Percentiles rank a stretch among this genome's conserved stretches.
phyloP scores from a whole-genome alignment of 495 filamentous ascomycete genomes.

The Hypoxylon crocopeplum region DNA sequence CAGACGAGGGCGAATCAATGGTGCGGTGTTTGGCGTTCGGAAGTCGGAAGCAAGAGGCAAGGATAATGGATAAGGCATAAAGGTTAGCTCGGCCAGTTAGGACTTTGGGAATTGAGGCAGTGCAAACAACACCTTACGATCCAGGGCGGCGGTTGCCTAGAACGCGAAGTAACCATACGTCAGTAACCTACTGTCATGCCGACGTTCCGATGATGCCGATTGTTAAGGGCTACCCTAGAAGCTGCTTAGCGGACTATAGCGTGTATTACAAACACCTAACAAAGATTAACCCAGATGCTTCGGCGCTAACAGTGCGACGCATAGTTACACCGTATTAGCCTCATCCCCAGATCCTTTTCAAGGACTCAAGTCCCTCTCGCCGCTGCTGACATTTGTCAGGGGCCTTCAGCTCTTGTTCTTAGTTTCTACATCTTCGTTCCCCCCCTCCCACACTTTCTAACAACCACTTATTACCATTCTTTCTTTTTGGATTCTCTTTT shows the following conservation, averaged over 20 bases:
- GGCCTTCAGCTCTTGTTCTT: conserved; percentile 19
- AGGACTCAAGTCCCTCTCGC: background rate
- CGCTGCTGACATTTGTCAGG: conserved; percentile 16
- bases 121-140: conserved; percentile 23
- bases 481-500: conserved; percentile 13
- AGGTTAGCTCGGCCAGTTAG: background rate
- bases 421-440: conserved; percentile 13
- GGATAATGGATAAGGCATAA: too few relatives aligned
- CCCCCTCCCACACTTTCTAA: conserved; percentile 14
- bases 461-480: conserved; percentile 16
- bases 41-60: background rate
- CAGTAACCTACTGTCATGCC: conserved; percentile 14
- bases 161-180: conserved; percentile 2
- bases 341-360: conserved; percentile 7
- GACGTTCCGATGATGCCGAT: conserved; percentile 17
- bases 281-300: conserved; percentile 4
- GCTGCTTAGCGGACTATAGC: background rate
- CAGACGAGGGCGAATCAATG: conserved; percentile 16
- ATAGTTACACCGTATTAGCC: conserved; percentile 11
- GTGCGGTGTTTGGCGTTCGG: background rate
- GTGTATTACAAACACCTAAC: background rate
- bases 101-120: conserved; percentile 17
- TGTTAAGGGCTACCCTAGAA: background rate
- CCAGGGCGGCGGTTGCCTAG: conserved; percentile 23
- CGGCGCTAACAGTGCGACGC: background rate